These are phyloP conservation scores for Epichloe elymi DNA, from an alignment of 2,329 filamentous ascomycete species.

Conservation along the genomic window DNA sequence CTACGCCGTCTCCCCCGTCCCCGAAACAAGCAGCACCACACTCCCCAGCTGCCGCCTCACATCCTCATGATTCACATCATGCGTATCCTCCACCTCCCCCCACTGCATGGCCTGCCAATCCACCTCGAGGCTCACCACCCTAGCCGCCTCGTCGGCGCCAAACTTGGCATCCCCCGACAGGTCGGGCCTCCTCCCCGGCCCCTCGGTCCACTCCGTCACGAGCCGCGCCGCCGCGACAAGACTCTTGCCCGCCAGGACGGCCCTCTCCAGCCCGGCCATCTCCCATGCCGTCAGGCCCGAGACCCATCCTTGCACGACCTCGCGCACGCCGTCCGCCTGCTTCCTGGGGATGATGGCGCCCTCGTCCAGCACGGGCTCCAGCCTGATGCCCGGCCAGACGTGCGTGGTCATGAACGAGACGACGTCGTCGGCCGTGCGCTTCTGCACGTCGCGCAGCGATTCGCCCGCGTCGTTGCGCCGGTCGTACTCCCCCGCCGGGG, in stretches of 20 bases:
- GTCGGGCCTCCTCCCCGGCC: slow-evolving; percentile 28
- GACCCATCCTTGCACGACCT: slow-evolving; percentile 70
- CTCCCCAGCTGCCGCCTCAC: slow-evolving; percentile 77
- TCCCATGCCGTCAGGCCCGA: slow-evolving; percentile 61
- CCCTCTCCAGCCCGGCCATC: slow-evolving; percentile 75
- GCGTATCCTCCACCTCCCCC: slow-evolving; percentile 92
- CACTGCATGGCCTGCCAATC: slow-evolving; percentile 81
- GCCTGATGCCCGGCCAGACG: slow-evolving; percentile 74
- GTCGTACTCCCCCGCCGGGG: slow-evolving; percentile 36
- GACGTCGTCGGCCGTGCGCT: slow-evolving; percentile 53
- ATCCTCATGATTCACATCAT: slow-evolving; percentile 92
- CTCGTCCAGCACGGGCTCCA: slow-evolving; percentile 67
- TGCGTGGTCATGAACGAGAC: slow-evolving; percentile 55
- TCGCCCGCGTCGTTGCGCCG: slow-evolving; percentile 33
- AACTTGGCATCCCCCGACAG: slow-evolving; percentile 33
- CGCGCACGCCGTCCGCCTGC: slow-evolving; percentile 62
- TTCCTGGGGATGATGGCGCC: slow-evolving; percentile 61
- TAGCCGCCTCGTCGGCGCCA: slow-evolving; percentile 70
- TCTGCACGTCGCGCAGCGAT: slow-evolving; percentile 60
- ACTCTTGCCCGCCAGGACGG: slow-evolving; percentile 75
- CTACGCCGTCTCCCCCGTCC: slow-evolving; percentile 22
- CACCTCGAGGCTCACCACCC: slow-evolving; percentile 70
- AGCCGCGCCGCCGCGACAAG: slow-evolving; percentile 64
- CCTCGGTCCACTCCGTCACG: slow-evolving; percentile 77
- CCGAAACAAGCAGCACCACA: slow-evolving; percentile 67